Evolutionary conservation across 2,329 filamentous ascomycete genomes (phyloP).

Genomic region (Dothistroma pini): DNA sequence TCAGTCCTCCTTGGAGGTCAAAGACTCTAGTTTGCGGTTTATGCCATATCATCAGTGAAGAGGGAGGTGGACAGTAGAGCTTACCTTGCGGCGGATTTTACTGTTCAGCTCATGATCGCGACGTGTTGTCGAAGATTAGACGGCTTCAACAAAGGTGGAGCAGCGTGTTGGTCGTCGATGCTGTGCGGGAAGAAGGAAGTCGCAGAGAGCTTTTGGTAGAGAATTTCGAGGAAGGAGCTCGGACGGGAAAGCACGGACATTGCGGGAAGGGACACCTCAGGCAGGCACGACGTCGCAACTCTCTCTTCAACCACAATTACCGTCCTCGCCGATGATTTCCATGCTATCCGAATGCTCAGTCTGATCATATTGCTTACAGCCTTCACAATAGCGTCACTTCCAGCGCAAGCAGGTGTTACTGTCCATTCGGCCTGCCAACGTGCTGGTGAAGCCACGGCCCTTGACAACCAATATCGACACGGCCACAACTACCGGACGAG

Average conservation of each 20-base stretch:
- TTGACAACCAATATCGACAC: too few species aligned
- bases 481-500: too few species aligned
- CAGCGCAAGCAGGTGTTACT: too few species aligned
- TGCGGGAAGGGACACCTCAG: background rate
- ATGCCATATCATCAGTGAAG: constrained; percentile 24
- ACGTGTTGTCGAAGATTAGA: background rate
- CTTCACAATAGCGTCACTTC: too few species aligned
- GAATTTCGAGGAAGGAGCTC: constrained; percentile 3
- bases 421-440: too few species aligned
- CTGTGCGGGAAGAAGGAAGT: constrained; percentile 1
- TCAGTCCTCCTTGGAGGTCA: constrained; percentile 27
- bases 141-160: background rate
- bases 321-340: too few species aligned
- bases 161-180: background rate
- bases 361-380: too few species aligned
- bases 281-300: background rate
- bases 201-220: background rate
- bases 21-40: constrained; percentile 32
- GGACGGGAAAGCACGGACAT: background rate
- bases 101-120: constrained; percentile 3
- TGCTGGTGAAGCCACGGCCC: too few species aligned
- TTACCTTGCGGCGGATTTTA: constrained; percentile 12
- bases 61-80: background rate
- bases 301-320: too few species aligned
- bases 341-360: too few species aligned